Evolutionary conservation across 225 moss, liverwort and hornwort genomes (phyloP), one percentile per base, ranked within the genome.

Genomic region (Ulota crispa): DNA sequence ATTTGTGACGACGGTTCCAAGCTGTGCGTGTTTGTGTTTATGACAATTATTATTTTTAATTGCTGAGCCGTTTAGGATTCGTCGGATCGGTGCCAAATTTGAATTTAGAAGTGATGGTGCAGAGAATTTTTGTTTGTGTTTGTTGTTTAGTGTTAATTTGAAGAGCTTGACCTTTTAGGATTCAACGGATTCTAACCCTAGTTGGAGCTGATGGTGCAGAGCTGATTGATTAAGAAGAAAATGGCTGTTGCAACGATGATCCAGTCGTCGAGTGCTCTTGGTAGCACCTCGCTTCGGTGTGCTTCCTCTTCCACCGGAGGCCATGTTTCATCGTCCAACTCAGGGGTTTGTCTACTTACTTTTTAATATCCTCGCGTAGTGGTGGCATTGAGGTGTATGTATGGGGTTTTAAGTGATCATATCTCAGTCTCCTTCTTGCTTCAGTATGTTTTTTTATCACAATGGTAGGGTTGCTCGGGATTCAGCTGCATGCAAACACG

Each of bases 191-290:
- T 41, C 37, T 18, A 57, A 77, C 19, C 9, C 52, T 24, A 9
- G 66, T 31, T 66, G 53, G 1, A 52, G 36, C 11, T 18, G 37
- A 66, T 52, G 53, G 20, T 67, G 67, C 77, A 78, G 82, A 85
- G 78, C 7, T 63, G 72, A 31, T 56, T 57, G 27, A 52, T 7
- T 64, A 55, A 37, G 66, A 62, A 12, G 42, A 64, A 20, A 13
- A 70, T 86, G 86, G 82, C 86, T 3, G 72, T 78, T 39, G 86
- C 82, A n/a, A 79, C 23, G 70, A 79, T 86, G 86, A 74, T 82
- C 42, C 82, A 43, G 56, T 70, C 77, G 31, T 68, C 79, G 31
- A 42, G 68, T 70, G 74, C 79, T 13, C 52, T 86, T 24, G 45
- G 82, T 20, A 75, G 70, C 69, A 32, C 54, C 54, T 79, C 79